Evolutionary conservation across 768 basidiomycete species (phyloP).

Genomic region (Psilocybe subaeruginosa): DNA sequence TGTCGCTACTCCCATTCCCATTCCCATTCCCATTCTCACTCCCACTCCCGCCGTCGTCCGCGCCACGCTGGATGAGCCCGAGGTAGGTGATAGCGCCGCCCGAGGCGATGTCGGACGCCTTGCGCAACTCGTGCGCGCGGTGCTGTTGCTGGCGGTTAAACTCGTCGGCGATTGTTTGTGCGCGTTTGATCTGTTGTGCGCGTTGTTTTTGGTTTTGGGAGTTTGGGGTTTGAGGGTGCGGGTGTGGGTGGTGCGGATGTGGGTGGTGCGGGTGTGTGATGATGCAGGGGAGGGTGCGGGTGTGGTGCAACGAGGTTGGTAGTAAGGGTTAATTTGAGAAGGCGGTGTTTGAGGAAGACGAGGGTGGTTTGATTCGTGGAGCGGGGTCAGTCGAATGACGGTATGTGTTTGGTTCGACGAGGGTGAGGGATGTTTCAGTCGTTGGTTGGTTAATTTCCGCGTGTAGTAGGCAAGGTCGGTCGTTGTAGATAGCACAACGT

Average conservation of each 20-base stretch:
- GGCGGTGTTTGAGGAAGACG: no score
- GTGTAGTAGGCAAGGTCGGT: no score
- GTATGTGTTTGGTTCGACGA: no score
- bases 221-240: neutral
- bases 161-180: slow-evolving; percentile 71
- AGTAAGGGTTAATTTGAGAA: no score
- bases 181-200: slow-evolving; percentile 44
- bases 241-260: neutral
- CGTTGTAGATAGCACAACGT: no score
- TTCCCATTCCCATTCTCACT: neutral
- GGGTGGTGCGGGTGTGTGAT: neutral
- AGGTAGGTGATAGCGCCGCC: neutral
- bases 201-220: slow-evolving; percentile 28
- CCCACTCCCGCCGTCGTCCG: neutral
- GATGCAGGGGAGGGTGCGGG: neutral
- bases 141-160: slow-evolving; percentile 68
- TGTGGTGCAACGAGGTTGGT: no score
- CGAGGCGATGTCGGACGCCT: slow-evolving; percentile 44
- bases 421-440: no score
- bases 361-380: no score
- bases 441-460: no score
- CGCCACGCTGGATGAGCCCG: neutral
- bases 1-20: no score
- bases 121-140: slow-evolving; percentile 65
- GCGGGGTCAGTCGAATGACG: no score